phyloP scores from a whole-genome alignment of 164 flowering plant species.

The Berberis thunbergii region DNA sequence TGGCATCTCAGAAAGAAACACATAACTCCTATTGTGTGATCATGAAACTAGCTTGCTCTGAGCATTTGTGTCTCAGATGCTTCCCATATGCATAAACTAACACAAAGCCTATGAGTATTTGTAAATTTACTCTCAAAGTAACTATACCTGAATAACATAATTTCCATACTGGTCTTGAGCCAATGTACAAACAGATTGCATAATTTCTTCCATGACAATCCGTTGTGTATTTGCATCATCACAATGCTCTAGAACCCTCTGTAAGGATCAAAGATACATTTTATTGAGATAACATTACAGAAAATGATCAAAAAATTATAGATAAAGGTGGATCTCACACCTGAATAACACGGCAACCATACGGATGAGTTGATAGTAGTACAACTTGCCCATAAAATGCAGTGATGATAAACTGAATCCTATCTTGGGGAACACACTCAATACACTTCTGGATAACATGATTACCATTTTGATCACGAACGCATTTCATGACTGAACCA shows the following conservation, averaged over 20 bases:
- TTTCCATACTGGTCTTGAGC: conserved; percentile 95
- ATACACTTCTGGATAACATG: conserved; percentile 95
- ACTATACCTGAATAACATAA: conserved; percentile 87
- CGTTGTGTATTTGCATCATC: conserved; percentile 53
- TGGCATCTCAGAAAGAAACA: too few relatives aligned
- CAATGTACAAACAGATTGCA: conserved; percentile 62
- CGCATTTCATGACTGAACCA: conserved; percentile 86
- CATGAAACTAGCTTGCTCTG: too few relatives aligned
- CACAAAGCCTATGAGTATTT: too few relatives aligned
- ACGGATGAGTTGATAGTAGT: conserved; percentile 76
- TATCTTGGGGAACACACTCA: conserved; percentile 82
- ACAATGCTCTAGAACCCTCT: conserved; percentile 92
- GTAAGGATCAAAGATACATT: conserved; percentile 11
- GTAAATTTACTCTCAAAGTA: too few relatives aligned
- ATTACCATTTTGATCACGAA: conserved; percentile 96
- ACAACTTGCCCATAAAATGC: conserved; percentile 83
- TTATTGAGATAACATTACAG: conserved; percentile 1
- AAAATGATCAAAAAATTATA: background rate
- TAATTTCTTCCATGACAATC: conserved; percentile 77
- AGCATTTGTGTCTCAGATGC: too few relatives aligned
- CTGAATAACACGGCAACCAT: conserved; percentile 98
- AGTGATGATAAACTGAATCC: conserved; percentile 67
- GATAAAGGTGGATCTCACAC: conserved; percentile 20
- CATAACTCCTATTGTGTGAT: too few relatives aligned
- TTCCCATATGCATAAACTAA: too few relatives aligned